Conservation (phyloP, 2,329 filamentous ascomycete genomes). For the Neopestalotiopsis clavispora region DNA sequence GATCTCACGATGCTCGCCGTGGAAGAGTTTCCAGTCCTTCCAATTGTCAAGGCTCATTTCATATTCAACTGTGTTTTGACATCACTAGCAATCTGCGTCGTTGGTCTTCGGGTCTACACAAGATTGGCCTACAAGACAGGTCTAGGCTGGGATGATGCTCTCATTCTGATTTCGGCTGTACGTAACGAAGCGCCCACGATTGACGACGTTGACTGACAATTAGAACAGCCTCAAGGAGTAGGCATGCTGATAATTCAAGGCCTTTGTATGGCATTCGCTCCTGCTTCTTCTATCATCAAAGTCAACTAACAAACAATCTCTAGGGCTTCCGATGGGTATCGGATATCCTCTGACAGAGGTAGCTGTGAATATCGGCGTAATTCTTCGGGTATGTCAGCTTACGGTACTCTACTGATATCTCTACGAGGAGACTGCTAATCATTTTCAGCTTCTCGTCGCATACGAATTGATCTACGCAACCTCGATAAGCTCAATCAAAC, state of each 20-base stretch:
- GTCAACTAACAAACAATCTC: not conserved
- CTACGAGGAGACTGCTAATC: not conserved
- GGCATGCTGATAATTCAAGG: constrained; percentile 4
- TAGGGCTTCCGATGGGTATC: not conserved
- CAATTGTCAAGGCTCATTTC: constrained; percentile 1
- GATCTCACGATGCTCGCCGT: not conserved
- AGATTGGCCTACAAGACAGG: constrained; percentile 1
- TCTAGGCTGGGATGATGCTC: constrained; percentile 7
- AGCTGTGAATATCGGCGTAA: not conserved
- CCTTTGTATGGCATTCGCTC: not conserved
- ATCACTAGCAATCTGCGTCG: not conserved
- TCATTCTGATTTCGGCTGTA: not conserved
- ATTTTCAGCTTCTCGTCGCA: not conserved
- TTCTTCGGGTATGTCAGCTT: not conserved
- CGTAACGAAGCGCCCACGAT: not conserved
- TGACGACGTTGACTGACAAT: not conserved
- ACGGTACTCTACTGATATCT: not conserved
- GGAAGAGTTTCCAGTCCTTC: not conserved
- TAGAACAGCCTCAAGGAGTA: not conserved
- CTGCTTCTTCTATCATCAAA: not conserved
- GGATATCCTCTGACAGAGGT: constrained; percentile 2
- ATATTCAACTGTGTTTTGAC: constrained; percentile 6
- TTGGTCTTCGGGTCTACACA: not conserved
- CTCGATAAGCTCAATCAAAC: constrained; percentile 32
- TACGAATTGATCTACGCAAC: constrained; percentile 25